phyloP scores from a whole-genome alignment of 257 asterid genomes.

The Gardenia jasminoides region DNA sequence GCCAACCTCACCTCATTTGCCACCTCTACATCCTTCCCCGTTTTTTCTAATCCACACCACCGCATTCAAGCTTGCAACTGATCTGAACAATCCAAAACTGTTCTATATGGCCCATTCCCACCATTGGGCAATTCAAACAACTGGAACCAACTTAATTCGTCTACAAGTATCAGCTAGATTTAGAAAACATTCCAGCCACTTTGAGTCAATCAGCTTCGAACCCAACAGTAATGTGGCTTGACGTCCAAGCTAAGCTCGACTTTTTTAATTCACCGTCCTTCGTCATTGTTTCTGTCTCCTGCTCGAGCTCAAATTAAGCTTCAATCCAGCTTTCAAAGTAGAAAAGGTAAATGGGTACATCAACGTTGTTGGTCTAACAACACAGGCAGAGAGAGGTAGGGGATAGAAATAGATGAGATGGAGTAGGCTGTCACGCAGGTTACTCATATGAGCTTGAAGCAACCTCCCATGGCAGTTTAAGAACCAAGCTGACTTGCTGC shows the following conservation, averaged over 20 bases:
- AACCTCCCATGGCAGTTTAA: not conserved
- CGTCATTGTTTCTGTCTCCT: not conserved
- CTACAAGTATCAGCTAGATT: not conserved
- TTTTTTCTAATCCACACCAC: no score
- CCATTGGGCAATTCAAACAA: not conserved
- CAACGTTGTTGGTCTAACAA: not conserved
- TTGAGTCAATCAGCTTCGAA: not conserved
- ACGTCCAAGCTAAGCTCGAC: not conserved
- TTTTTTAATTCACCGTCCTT: not conserved
- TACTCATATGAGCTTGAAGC: not conserved
- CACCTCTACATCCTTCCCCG: not conserved
- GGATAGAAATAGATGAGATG: not conserved
- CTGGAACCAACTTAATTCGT: not conserved
- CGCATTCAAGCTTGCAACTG: not conserved
- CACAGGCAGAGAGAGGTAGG: not conserved
- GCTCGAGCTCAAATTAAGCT: no score
- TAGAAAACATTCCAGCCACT: not conserved
- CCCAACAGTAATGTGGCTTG: not conserved
- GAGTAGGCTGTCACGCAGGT: not conserved
- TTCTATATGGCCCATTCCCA: not conserved
- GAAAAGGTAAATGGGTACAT: not conserved
- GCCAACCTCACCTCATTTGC: not conserved
- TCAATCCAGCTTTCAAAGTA: no score
- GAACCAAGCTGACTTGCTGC: not conserved
- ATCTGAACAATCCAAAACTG: not conserved